A percentile compares a stretch with the other conserved stretches of the same genome.
Conservation (phyloP, 2,329 filamentous ascomycete genomes). For the Colletotrichum cordylinicola region DNA sequence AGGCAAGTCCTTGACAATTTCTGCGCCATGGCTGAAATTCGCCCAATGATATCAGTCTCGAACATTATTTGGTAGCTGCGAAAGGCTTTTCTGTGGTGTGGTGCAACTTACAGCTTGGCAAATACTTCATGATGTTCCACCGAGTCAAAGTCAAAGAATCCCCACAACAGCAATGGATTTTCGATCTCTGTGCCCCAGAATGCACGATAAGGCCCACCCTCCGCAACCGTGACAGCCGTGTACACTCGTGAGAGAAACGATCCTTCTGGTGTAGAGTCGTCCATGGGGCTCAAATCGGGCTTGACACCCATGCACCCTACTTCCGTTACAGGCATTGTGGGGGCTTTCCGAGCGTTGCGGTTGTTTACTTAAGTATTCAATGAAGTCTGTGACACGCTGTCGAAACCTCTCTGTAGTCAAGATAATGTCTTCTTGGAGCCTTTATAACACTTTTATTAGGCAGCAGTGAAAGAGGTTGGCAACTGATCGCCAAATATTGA, state of each 20-base stretch:
- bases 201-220: slow-evolving; percentile 22
- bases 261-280: slow-evolving; percentile 24
- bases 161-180: slow-evolving; percentile 25
- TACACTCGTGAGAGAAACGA: slow-evolving; percentile 17
- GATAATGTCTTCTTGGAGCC: neutral
- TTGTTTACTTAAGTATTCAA: neutral
- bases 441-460: neutral
- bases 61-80: too few species aligned
- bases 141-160: slow-evolving; percentile 31
- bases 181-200: slow-evolving; percentile 27
- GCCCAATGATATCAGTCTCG: neutral
- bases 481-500: neutral
- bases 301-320: slow-evolving; percentile 26
- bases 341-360: neutral
- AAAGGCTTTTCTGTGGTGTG: neutral
- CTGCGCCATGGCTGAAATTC: slow-evolving; percentile 13
- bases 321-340: slow-evolving; percentile 22
- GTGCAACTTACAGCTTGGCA: slow-evolving; percentile 22
- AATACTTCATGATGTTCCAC: slow-evolving; percentile 28
- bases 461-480: neutral
- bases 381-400: neutral
- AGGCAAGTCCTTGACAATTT: slow-evolving; percentile 24
- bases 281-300: slow-evolving; percentile 24
- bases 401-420: neutral
- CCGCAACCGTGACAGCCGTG: slow-evolving; percentile 17